A percentile compares a stretch with the other conserved stretches of the same genome.
Conservation (phyloP, 306 rosid genomes). For the Cicer bijugum region DNA sequence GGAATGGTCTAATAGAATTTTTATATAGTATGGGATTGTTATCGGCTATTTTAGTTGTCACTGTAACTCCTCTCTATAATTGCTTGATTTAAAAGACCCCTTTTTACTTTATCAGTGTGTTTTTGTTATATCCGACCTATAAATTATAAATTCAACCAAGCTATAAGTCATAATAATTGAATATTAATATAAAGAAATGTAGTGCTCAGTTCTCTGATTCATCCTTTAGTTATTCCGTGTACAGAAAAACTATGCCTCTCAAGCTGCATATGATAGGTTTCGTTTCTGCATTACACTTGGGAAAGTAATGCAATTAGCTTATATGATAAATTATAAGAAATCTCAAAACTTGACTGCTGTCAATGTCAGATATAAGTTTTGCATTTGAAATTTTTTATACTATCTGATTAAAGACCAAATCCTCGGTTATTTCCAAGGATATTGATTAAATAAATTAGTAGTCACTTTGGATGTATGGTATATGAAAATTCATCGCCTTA, state of each 20-base stretch:
- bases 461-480: too few relatives aligned
- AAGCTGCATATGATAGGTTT: background rate
- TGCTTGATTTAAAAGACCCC: background rate
- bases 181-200: background rate
- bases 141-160: constrained; percentile 1
- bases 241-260: background rate
- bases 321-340: background rate
- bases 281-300: background rate
- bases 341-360: background rate
- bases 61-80: background rate
- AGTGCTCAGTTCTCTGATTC: background rate
- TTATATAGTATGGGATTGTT: background rate
- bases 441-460: too few relatives aligned
- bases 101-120: background rate
- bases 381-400: too few relatives aligned
- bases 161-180: background rate
- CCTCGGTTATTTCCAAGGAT: too few relatives aligned
- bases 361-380: too few relatives aligned
- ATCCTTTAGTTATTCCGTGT: background rate
- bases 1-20: constrained; percentile 9
- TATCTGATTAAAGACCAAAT: too few relatives aligned
- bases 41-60: constrained; percentile 4
- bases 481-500: too few relatives aligned
- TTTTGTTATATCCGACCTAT: background rate
- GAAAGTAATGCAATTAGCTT: background rate